Conservation (phyloP, 495 filamentous ascomycete genomes). For the Hypoxylon perforatum region DNA sequence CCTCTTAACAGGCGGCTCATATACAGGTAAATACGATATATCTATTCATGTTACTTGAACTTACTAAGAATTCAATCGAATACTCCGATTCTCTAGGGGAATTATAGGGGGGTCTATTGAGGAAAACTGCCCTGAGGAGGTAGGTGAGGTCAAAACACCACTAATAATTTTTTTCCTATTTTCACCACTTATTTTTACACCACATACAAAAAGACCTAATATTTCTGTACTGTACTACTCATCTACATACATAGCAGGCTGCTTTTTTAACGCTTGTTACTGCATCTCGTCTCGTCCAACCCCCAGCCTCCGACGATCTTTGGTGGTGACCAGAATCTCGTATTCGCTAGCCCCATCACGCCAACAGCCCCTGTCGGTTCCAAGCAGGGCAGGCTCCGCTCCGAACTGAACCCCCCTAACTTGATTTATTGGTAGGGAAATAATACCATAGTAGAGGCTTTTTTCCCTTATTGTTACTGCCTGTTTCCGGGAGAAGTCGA, state of each 20-base stretch:
- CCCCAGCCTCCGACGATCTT: slow-evolving; percentile 40
- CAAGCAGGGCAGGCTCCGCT: slow-evolving; percentile 40
- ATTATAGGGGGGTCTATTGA: slow-evolving; percentile 16
- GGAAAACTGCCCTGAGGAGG: not conserved
- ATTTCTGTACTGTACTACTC: slow-evolving; percentile 1
- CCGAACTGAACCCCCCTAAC: slow-evolving; percentile 25
- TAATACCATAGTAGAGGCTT: not conserved
- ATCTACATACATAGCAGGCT: not conserved
- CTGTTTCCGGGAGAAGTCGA: slow-evolving; percentile 20
- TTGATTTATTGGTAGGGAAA: slow-evolving; percentile 31
- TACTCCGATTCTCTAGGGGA: not conserved
- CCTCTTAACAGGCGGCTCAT: not conserved
- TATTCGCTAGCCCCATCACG: slow-evolving; percentile 46
- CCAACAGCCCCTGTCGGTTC: slow-evolving; percentile 42
- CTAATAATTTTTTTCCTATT: slow-evolving; percentile 11
- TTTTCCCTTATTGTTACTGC: slow-evolving; percentile 12
- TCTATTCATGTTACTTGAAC: not conserved
- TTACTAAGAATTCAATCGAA: no score
- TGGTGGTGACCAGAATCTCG: slow-evolving; percentile 46
- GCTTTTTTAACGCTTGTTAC: slow-evolving; percentile 26
- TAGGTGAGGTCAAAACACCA: no score
- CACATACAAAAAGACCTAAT: not conserved
- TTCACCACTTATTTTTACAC: slow-evolving; percentile 21
- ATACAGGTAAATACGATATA: not conserved
- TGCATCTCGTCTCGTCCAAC: slow-evolving; percentile 13